Conservation (phyloP, 345 rosid genomes). For the Linum trigynum region DNA sequence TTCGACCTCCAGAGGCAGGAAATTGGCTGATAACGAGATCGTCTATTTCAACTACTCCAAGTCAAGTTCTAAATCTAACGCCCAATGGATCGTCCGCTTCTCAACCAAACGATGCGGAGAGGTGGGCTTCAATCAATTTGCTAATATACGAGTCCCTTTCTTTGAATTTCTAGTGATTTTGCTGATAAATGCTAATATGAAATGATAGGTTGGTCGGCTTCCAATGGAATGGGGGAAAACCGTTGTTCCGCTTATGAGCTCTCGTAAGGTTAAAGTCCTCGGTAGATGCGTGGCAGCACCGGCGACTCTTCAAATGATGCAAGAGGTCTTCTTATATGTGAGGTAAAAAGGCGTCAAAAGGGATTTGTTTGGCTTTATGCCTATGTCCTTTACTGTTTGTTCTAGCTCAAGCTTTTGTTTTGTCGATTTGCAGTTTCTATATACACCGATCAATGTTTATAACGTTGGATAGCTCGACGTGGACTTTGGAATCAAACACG, state of each 20-base stretch:
- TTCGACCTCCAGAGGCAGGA: conserved; percentile 55
- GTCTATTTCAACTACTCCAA: conserved; percentile 38
- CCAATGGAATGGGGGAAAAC: conserved; percentile 52
- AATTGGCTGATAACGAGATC: conserved; percentile 40
- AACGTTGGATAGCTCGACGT: conserved; percentile 29
- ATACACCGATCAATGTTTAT: conserved; percentile 40
- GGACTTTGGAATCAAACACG: conserved; percentile 38
- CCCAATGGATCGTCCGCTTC: conserved; percentile 49
- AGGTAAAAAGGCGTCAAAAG: conserved; percentile 12
- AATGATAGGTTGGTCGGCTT: conserved; percentile 44
- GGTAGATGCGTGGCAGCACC: conserved; percentile 45
- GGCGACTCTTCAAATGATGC: conserved; percentile 31
- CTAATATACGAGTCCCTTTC: neutral
- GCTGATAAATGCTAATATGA: neutral
- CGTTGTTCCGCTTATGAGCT: conserved; percentile 33
- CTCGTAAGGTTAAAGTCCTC: conserved; percentile 35
- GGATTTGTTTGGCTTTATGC: no score
- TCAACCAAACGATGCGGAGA: conserved; percentile 47
- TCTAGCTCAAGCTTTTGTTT: neutral
- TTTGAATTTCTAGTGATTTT: neutral
- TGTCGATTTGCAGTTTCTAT: conserved; percentile 30
- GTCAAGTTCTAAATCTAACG: conserved; percentile 7
- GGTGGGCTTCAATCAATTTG: conserved; percentile 20
- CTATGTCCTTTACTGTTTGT: no score
- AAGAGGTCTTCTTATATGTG: conserved; percentile 43